Base-by-base conservation (phyloP, 2,329 filamentous ascomycete genomes). In the Celoporthe dispersa region DNA sequence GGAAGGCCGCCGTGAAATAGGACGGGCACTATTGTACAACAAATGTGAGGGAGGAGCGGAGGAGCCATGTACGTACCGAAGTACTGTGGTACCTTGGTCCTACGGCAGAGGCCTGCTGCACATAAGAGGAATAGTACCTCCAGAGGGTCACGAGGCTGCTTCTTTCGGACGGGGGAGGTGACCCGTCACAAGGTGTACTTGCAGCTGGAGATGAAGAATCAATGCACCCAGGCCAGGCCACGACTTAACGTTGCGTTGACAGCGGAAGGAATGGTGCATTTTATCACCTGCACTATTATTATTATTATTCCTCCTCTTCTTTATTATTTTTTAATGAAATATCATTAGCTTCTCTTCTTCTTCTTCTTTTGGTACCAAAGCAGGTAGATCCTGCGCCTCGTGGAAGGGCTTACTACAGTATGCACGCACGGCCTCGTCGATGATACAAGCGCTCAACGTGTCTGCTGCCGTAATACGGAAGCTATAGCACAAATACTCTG, bases 121-220 rank as follows among this genome's bases (percentile, higher is more conserved):
- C 22, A n/a, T 48, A n/a, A 48, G 44, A 48, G 22, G 22, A n/a
- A 48, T 48, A n/a, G 44, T 48, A 2, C 44, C 44, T 19, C 22
- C 1, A n/a, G 44, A 48, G 44, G 5, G 22, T 48, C 44, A 48
- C 44, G 60, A 60, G 41, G 64, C 28, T 37, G 25, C 57, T 51
- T 70, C 53, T 62, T 65, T 67, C 64, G 35, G 48, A 48, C 57
- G 44, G 68, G n/a, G 64, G 44, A 62, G 14, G 25, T 57, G 25
- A 33, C 53, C 44, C 53, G 53, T 57, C 53, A 57, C 53, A 57
- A 8, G 25, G 25, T 57, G 28, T 57, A 55, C 22, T 55, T 28
- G 51, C 51, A 55, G 25, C 51, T 55, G 51, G 51, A 28, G 25
- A 28, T 31, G 25, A 55, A 25, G n/a, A 55, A n/a, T n/a, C 51